Evolutionary conservation across 2,329 filamentous ascomycete genomes (phyloP), one percentile per base, ranked within the genome.

Genomic region (Alternaria brassicicola): DNA sequence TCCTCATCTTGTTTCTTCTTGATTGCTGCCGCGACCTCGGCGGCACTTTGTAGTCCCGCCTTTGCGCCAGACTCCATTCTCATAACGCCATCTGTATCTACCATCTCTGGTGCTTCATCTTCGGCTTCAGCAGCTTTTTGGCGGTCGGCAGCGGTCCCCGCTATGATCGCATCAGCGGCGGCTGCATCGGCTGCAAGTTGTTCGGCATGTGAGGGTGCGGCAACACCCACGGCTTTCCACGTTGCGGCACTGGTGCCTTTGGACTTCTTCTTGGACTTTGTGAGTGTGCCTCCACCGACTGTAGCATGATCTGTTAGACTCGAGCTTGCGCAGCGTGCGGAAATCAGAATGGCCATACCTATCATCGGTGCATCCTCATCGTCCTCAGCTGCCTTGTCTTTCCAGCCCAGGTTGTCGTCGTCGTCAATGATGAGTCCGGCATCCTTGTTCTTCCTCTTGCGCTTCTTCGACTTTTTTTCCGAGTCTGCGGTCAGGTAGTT

Each of bases 1-100:
- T 93, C 89, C 65, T 88, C 86, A 12, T 83, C 85, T 64, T 89
- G 87, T 15, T 90, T 87, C 71, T 86, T 85, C 67, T 85, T 88
- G 19, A 82, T 69, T 25, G 78, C 79, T 21, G 79, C 79, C 2
- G 78, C 75, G 26, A 97, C 92, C 35, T 94, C 85, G 1, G 87
- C 88, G 0, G 92, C 93, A 2, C 86, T 92, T 78, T 99, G 95
- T 13, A 99, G 81, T 1, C 95, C 95, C 0, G 93, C 93, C 70
- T 90, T 86, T 2, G 91, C 93, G 17, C 95, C 95, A 63, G 93
- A 92, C 59, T 91, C 90, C 92, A 97, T 97, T 66, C 87, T 86
- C n/a, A 78, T 69, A 1, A 75, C 66, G 19, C 71, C 72, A 25
- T 76, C 73, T 21, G 69, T 70, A 51, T 76, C 75, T 7, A 74